phyloP scores from a whole-genome alignment of 176 grass and related monocot genomes.

The Triticum urartu region DNA sequence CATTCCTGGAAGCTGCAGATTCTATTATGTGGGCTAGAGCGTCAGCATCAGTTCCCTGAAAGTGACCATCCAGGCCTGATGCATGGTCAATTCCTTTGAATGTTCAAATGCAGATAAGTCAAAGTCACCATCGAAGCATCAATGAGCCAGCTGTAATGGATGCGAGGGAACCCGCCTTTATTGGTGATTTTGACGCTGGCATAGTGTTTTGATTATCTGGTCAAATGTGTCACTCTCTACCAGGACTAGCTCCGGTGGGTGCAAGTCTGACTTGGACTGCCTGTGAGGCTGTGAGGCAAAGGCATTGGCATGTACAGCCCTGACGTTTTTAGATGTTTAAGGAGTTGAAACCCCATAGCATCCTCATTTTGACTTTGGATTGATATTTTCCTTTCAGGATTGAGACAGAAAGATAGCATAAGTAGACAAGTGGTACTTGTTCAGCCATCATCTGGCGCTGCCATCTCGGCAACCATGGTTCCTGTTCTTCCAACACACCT shows the following conservation, averaged over 20 bases:
- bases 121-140: background rate
- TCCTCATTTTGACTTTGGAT: background rate
- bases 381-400: background rate
- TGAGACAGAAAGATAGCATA: background rate
- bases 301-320: background rate
- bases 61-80: background rate
- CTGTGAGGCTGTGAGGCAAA: background rate
- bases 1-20: background rate
- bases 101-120: background rate
- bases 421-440: background rate
- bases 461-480: background rate
- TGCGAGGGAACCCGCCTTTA: background rate
- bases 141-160: background rate
- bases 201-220: background rate
- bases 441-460: background rate
- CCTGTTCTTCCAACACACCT: conserved; percentile 4
- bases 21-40: background rate
- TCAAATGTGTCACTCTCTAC: conserved; percentile 10
- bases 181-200: background rate
- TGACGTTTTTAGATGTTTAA: background rate
- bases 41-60: background rate
- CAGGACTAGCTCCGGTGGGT: background rate
- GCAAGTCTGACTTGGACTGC: background rate
- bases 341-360: background rate
- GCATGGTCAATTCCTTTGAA: conserved; percentile 18